A percentile compares a stretch with the other conserved stretches of the same genome.
phyloP scores from a whole-genome alignment of 768 basidiomycete species.

The Phaeotremella fagi region DNA sequence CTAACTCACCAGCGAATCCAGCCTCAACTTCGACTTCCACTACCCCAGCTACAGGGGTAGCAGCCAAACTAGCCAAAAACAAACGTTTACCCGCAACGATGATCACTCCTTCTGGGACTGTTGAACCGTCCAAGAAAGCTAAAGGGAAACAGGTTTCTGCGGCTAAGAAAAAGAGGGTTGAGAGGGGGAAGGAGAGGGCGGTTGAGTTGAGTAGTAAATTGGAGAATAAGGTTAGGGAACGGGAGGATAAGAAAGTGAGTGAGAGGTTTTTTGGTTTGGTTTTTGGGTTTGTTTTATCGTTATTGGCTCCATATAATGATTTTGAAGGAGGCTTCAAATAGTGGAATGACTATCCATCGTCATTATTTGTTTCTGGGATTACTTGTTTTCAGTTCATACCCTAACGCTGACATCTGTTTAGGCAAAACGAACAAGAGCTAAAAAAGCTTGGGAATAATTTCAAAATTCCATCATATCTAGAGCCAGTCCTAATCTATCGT shows the following conservation, averaged over 20 bases:
- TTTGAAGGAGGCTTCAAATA: not conserved
- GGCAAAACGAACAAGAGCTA: conserved; percentile 37
- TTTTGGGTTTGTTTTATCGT: not conserved
- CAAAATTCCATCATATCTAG: no score
- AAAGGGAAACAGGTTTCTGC: conserved; percentile 13
- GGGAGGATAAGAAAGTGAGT: conserved; percentile 42
- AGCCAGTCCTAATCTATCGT: no score
- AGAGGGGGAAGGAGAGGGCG: conserved; percentile 36
- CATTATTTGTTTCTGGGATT: no score
- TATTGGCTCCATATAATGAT: not conserved
- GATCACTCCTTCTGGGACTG: conserved; percentile 22
- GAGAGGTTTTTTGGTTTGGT: not conserved
- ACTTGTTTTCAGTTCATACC: not conserved
- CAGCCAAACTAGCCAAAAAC: conserved; percentile 35
- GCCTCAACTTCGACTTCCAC: not conserved
- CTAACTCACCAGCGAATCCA: not conserved
- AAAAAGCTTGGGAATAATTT: conserved; percentile 44
- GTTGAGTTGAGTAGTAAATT: conserved; percentile 28
- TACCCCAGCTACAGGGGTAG: not conserved
- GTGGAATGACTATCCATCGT: no score
- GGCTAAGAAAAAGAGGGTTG: conserved; percentile 26
- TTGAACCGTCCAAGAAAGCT: conserved; percentile 24
- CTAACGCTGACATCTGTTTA: conserved; percentile 2
- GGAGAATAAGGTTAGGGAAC: conserved; percentile 27
- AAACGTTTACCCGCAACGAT: conserved; percentile 36